phyloP scores from a whole-genome alignment of 306 rosid species.

The Corylus americana region DNA sequence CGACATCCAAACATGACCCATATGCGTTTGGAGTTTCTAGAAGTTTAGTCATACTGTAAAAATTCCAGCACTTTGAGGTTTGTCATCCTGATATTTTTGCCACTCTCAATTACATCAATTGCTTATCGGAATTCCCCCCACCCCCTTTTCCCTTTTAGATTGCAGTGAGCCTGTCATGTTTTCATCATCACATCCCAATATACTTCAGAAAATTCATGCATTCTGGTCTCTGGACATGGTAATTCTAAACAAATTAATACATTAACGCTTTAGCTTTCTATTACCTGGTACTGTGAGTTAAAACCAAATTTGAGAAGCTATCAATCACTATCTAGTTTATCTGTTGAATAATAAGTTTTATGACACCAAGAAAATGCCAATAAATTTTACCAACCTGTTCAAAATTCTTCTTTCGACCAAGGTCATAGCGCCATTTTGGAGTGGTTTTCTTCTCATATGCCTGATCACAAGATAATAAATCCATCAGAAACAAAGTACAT shows the following conservation, averaged over 20 bases:
- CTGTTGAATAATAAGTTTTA: background rate
- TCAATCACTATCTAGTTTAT: background rate
- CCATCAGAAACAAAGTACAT: constrained; percentile 30
- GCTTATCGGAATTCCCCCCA: background rate
- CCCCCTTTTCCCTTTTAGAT: background rate
- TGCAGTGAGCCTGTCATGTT: background rate
- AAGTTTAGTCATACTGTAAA: background rate
- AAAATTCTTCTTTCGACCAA: constrained; percentile 88
- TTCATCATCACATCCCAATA: background rate
- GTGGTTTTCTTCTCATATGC: constrained; percentile 96
- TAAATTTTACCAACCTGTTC: constrained; percentile 74
- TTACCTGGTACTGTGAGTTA: background rate
- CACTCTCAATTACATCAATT: background rate
- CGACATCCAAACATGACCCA: no score
- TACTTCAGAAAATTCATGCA: background rate
- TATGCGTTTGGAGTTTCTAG: background rate
- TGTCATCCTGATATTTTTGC: background rate
- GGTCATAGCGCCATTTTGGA: constrained; percentile 97
- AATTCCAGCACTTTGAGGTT: background rate
- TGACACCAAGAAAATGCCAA: background rate
- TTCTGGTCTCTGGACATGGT: background rate
- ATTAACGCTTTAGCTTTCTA: background rate
- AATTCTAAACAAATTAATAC: background rate
- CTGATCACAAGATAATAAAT: constrained; percentile 46
- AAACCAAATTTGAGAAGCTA: background rate